Conservation (phyloP, 1,284 basidiomycete species). For the Malassezia globosa region DNA sequence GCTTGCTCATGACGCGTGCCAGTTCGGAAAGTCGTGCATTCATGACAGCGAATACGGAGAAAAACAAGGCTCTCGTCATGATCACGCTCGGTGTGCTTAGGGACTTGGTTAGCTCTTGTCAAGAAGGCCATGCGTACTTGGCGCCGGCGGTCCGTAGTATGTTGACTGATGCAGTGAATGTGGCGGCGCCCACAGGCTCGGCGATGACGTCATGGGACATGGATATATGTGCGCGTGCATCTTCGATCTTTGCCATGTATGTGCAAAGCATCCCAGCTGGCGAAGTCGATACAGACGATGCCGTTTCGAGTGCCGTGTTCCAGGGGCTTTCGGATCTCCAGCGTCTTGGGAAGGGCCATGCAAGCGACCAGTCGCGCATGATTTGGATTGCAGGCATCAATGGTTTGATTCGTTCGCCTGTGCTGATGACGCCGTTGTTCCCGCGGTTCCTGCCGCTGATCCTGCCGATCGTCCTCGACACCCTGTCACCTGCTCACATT, state of each 20-base stretch:
- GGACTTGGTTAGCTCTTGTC: constrained; percentile 76
- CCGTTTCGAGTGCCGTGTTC: neutral
- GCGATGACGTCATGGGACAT: constrained; percentile 53
- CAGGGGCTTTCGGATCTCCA: constrained; percentile 1
- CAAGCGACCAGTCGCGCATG: neutral
- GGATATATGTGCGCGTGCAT: constrained; percentile 71
- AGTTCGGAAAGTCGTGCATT: constrained; percentile 58
- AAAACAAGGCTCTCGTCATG: constrained; percentile 72
- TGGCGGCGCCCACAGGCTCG: constrained; percentile 46
- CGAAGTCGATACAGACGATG: constrained; percentile 11
- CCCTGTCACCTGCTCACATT: neutral
- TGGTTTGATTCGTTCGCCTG: constrained; percentile 3
- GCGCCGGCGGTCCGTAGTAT: constrained; percentile 66
- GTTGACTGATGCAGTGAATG: constrained; percentile 58
- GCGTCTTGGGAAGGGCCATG: neutral
- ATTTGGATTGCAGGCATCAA: constrained; percentile 3
- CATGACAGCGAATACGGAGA: constrained; percentile 55
- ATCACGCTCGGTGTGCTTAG: constrained; percentile 77
- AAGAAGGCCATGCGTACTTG: constrained; percentile 71
- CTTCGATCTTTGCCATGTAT: constrained; percentile 57
- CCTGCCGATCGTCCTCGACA: constrained; percentile 4
- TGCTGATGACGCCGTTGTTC: constrained; percentile 4
- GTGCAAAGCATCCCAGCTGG: neutral
- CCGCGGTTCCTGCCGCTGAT: neutral
- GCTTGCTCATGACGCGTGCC: constrained; percentile 69